Conservation (phyloP, 345 rosid genomes). For the Pistacia vera region DNA sequence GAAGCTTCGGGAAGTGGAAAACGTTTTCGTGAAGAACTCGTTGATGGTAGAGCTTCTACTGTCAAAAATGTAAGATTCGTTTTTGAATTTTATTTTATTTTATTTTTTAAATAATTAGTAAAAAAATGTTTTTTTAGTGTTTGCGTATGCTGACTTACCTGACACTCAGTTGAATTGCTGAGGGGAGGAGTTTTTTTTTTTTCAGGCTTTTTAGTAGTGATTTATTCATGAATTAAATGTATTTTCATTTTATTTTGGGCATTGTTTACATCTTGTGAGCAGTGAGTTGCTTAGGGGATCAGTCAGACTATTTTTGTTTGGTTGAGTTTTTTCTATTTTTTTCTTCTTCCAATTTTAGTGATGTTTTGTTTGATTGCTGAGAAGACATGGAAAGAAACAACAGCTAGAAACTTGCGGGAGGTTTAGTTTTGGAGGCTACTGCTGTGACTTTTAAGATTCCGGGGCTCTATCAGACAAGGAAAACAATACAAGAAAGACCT, state of each 20-base stretch:
- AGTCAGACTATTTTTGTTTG: not conserved
- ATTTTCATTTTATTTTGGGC: not conserved
- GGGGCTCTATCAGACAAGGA: constrained; percentile 25
- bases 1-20: constrained; percentile 82
- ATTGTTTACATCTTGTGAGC: not conserved
- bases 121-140: not conserved
- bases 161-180: constrained; percentile 16
- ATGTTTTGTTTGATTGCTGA: constrained; percentile 17
- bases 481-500: constrained; percentile 13
- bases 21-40: constrained; percentile 70
- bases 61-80: constrained; percentile 68
- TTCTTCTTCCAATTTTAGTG: not conserved
- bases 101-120: no score
- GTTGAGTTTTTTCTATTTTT: constrained; percentile 4
- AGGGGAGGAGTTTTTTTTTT: not conserved
- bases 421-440: constrained; percentile 20
- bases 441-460: constrained; percentile 23
- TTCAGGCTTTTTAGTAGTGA: not conserved
- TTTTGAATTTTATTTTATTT: not conserved
- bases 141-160: not conserved
- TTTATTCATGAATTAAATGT: not conserved
- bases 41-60: constrained; percentile 61
- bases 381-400: constrained; percentile 7
- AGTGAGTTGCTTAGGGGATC: not conserved
- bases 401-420: constrained; percentile 12